Base-by-base conservation (phyloP, 2,329 filamentous ascomycete genomes). In the Thermomyces lanuginosus region DNA sequence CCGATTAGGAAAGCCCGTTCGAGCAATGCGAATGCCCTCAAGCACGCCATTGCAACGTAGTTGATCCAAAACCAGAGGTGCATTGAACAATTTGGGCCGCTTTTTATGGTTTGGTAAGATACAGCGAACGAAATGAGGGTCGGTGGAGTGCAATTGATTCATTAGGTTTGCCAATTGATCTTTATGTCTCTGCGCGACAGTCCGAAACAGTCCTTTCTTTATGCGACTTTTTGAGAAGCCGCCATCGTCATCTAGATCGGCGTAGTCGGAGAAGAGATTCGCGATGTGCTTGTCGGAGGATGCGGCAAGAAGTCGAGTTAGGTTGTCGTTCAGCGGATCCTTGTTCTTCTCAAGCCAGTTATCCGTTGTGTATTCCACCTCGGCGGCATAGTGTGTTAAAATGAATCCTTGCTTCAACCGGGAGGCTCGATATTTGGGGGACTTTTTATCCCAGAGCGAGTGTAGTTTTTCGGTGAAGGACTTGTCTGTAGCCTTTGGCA, bases 321-420 rank as follows among this genome's bases (percentile, higher is more conserved):
- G 68, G 36, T 95, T 98, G 63, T 98, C 91, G 43, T 95, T 95
- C 23, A 98, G 55, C 1, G 89, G 91, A 44, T 98, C 89, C 51
- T 98, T 98, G 63, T 98, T 98, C 65, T 95, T 98, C 53, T 95
- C 86, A 17, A 98, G 60, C 89, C 89, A 98, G 31, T 79, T 79
- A 30, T 86, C 72, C 0, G 89, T 98, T 0, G 77, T 83, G 50
- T 98, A 98, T 51, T 98, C 91, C 2, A 98, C 89, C 51, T 95
- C 89, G 14, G 89, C 84, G 13, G 89, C 89, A 46, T 98, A 98
- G 48, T 98, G 89, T 0, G 89, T 98, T 11, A 98, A 70, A 41
- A 93, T 75, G 45, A 98, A 98, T 8, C 89, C 91, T 44, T 93
- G 81, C 1, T 73, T 79, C 8, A 93, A 67, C 9, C 89, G 72